Evolutionary conservation across 139 green algal species (phyloP).

Genomic region (Chlamydomonas sphaeroides): DNA sequence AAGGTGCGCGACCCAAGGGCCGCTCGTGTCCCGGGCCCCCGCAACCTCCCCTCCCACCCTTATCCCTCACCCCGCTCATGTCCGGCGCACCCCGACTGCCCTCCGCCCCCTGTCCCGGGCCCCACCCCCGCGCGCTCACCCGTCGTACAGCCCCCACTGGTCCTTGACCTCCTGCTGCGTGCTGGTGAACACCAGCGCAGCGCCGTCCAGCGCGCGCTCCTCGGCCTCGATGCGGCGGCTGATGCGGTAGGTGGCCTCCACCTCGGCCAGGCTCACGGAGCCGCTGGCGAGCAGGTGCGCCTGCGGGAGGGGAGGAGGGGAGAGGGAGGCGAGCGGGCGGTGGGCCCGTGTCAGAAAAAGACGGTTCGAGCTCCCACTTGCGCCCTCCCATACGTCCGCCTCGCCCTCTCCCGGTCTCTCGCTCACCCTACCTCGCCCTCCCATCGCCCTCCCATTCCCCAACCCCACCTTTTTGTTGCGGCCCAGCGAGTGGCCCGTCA

Average conservation of each 20-base stretch:
- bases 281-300: conserved; percentile 52
- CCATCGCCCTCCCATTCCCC: background rate
- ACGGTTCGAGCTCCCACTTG: too few relatives aligned
- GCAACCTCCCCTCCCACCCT: too few relatives aligned
- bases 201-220: conserved; percentile 89
- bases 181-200: conserved; percentile 88
- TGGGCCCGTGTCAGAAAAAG: too few relatives aligned
- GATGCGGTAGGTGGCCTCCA: conserved; percentile 94
- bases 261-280: conserved; percentile 75
- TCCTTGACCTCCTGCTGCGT: conserved; percentile 93
- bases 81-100: background rate
- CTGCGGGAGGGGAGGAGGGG: conserved; percentile 39
- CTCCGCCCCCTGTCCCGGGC: too few relatives aligned
- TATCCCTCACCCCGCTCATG: background rate
- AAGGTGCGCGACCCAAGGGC: too few relatives aligned
- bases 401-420: too few relatives aligned
- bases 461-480: conserved; percentile 78
- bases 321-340: too few relatives aligned
- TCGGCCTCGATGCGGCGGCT: conserved; percentile 82
- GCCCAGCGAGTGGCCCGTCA: conserved; percentile 94
- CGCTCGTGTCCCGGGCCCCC: too few relatives aligned
- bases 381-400: too few relatives aligned
- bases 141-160: conserved; percentile 96
- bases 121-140: conserved; percentile 48
- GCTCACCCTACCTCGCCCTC: too few relatives aligned